A percentile compares a stretch with the other conserved stretches of the same genome.
Evolutionary conservation across 352 stramenopile species (phyloP).

Genomic region (Phytophthora nicotianae): DNA sequence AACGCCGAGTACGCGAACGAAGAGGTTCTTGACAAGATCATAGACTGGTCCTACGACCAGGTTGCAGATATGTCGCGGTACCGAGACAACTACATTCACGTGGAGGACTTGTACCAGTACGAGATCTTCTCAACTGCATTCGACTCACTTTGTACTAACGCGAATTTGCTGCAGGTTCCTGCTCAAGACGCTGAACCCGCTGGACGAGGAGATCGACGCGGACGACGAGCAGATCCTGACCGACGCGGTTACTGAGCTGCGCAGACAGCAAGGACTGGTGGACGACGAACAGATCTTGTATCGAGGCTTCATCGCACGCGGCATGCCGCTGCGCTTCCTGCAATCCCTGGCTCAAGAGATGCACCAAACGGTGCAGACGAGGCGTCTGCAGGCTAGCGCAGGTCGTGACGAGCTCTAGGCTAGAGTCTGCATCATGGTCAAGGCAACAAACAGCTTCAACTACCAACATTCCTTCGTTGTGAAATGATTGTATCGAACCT

Average conservation of each 20-base stretch:
- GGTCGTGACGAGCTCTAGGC: slow-evolving; percentile 35
- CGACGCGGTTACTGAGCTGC: slow-evolving; percentile 40
- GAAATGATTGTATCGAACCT: slow-evolving; percentile 13
- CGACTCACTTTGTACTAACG: not conserved
- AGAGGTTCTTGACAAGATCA: slow-evolving; percentile 49
- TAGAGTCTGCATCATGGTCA: no score
- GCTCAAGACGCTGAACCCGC: slow-evolving; percentile 59
- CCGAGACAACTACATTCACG: slow-evolving; percentile 55
- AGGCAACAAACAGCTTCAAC: not conserved
- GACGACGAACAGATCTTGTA: slow-evolving; percentile 52
- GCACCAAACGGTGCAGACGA: slow-evolving; percentile 45
- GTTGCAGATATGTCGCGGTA: slow-evolving; percentile 43
- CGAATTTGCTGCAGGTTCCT: slow-evolving; percentile 45
- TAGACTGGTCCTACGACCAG: slow-evolving; percentile 72
- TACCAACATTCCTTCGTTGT: not conserved
- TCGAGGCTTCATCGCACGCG: slow-evolving; percentile 60
- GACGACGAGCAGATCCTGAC: slow-evolving; percentile 48
- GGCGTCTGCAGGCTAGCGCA: slow-evolving; percentile 25
- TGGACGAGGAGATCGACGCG: slow-evolving; percentile 49
- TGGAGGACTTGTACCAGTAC: slow-evolving; percentile 57
- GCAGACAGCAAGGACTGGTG: slow-evolving; percentile 49
- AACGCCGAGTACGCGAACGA: slow-evolving; percentile 61
- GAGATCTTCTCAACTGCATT: not conserved
- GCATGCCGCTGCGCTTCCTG: slow-evolving; percentile 55
- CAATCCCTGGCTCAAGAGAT: slow-evolving; percentile 53